Evolutionary conservation across 768 basidiomycete genomes (phyloP), one percentile per base, ranked within the genome.

Genomic region (Mycena floridula): DNA sequence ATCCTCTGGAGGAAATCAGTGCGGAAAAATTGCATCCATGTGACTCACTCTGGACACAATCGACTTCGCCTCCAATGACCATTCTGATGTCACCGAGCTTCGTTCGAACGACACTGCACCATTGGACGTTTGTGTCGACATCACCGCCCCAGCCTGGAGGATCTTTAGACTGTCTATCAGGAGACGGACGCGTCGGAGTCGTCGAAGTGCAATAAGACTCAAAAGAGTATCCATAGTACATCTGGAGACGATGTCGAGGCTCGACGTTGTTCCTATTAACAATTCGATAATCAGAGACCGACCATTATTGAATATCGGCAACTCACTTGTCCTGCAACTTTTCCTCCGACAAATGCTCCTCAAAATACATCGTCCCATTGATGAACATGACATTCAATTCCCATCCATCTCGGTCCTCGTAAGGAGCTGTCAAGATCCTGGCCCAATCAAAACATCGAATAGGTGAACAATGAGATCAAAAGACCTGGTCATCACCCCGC

Each of bases 61-160:
- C 91, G 5, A 95, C 91, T 63, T 94, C 91, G 5, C 92, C 91
- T 1, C 91, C 91, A 38, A 93, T 79, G 46, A 95, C 65, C 41
- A 89, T 64, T 32, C 88, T 70, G 22, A 71, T 76, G 44, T 79
- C 72, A 0, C 82, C 87, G 21, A 93, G 73, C 49, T 87, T 89
- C 4, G 89, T 90, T 61, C 89, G 88, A 37, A 91, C 85, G 42
- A 95, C 82, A 48, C 79, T 82, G 55, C 91, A 93, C 90, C 90
- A 93, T 53, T 93, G 89, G 0, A 87, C 75, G 53, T 91, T 91
- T 9, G 89, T 93, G 57, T 94, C 74, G 11, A 93, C 89, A 48
- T 87, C 82, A 1, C 83, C 82, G 43, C 87, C 76, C 85, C 85
- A 90, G 2, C 82, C 85, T 3, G 57, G 49, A n/a, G 67, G 67